These are phyloP conservation scores for Scedosporium aurantiacum DNA, from an alignment of 2,329 filamentous ascomycete genomes.

Conservation along the genomic window DNA sequence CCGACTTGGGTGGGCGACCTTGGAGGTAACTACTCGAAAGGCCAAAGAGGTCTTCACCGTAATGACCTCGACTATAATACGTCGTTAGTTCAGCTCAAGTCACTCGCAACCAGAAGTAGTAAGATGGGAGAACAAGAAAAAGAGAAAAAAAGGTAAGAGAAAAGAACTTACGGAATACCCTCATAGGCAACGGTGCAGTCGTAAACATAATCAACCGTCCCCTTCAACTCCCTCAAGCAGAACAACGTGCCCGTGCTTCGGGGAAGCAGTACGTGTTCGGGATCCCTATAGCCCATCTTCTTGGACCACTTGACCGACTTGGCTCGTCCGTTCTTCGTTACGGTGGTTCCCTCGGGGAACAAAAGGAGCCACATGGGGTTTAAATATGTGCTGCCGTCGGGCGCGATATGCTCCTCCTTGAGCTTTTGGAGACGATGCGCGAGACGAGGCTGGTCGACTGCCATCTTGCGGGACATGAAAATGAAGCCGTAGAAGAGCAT, in stretches of 20 bases:
- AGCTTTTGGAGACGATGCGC: slow-evolving; percentile 63
- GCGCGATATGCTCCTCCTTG: slow-evolving; percentile 43
- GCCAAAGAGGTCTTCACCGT: slow-evolving; percentile 84
- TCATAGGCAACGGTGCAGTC: slow-evolving; percentile 95
- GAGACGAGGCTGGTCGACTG: slow-evolving; percentile 64
- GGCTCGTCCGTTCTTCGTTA: slow-evolving; percentile 56
- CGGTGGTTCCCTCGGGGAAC: slow-evolving; percentile 80
- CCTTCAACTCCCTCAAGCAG: slow-evolving; percentile 64
- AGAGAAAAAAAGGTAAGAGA: not conserved
- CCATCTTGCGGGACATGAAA: slow-evolving; percentile 85
- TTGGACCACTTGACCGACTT: slow-evolving; percentile 67
- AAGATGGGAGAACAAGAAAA: not conserved
- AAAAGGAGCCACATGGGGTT: slow-evolving; percentile 86
- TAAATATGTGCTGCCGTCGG: slow-evolving; percentile 41
- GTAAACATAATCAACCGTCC: slow-evolving; percentile 71
- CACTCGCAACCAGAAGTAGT: not conserved
- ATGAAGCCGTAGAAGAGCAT: slow-evolving; percentile 86
- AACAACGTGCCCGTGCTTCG: slow-evolving; percentile 73
- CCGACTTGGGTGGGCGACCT: slow-evolving; percentile 80
- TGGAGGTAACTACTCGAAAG: slow-evolving; percentile 79
- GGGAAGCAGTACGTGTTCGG: slow-evolving; percentile 64
- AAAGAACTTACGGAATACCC: slow-evolving; percentile 65
- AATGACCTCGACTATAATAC: slow-evolving; percentile 54
- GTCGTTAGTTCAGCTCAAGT: slow-evolving; percentile 7
- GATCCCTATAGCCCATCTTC: slow-evolving; percentile 62